Evolutionary conservation across 1,284 basidiomycete species (phyloP).

Genomic region (Ceratobasidium sp.): DNA sequence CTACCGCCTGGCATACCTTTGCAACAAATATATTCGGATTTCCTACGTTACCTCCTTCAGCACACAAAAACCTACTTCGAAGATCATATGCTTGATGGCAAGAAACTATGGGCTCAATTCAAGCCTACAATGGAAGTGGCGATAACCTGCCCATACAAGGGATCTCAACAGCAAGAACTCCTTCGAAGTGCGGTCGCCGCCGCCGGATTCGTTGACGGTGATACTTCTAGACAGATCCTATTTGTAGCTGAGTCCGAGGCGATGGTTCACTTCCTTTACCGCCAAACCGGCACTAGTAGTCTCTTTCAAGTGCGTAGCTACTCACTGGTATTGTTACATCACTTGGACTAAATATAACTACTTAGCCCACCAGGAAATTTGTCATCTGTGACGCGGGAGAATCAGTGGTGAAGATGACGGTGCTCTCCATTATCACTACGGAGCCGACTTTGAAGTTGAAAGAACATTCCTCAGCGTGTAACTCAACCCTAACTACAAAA

Average conservation of each 20-base stretch:
- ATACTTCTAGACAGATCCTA: background rate
- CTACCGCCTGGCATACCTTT: background rate
- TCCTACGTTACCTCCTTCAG: slow-evolving; percentile 17
- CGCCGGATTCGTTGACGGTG: background rate
- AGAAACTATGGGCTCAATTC: background rate
- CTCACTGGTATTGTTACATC: no score
- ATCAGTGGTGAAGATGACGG: slow-evolving; percentile 3
- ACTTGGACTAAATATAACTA: no score
- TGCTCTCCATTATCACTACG: background rate
- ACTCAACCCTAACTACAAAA: background rate
- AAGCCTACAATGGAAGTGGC: slow-evolving; percentile 1
- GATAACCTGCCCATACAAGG: slow-evolving; percentile 38
- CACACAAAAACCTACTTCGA: slow-evolving; percentile 40
- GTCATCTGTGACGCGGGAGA: slow-evolving; percentile 19
- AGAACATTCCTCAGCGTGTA: slow-evolving; percentile 38
- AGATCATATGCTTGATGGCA: slow-evolving; percentile 10
- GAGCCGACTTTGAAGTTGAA: slow-evolving; percentile 22
- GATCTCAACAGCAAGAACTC: slow-evolving; percentile 25
- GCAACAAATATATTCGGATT: slow-evolving; percentile 28
- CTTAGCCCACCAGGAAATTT: background rate
- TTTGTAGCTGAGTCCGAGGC: slow-evolving; percentile 46
- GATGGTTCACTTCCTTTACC: slow-evolving; percentile 41
- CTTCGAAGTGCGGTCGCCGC: slow-evolving; percentile 17
- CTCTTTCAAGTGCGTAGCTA: slow-evolving; percentile 24
- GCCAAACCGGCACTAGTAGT: background rate